Evolutionary conservation across 768 basidiomycete species (phyloP), one percentile per base, ranked within the genome.

Genomic region (Kwoniella sp.): DNA sequence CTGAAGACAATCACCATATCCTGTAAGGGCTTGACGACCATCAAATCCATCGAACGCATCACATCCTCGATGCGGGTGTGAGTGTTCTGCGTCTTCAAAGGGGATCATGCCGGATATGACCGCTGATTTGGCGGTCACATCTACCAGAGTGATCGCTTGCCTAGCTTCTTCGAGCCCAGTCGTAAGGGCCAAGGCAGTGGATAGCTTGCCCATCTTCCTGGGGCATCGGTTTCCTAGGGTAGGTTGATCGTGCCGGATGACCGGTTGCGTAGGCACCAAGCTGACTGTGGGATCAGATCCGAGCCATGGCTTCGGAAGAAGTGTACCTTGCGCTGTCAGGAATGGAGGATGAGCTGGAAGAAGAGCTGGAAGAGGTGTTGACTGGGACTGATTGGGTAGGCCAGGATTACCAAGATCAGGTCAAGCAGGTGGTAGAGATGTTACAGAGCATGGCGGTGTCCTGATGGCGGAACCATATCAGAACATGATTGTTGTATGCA

Each of bases 11-110:
- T 87, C 26, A 64, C 77, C 10, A 74, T 89, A 42, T 78, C 80
- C 25, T 79, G 81, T 15, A 82, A 77, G 65, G 84, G 85, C 67
- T 78, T 87, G 9, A 75, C 78, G 14, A 81, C 81, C 25, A 72
- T 91, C 49, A 95, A 90, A 76, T 93, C 83, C 57, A 76, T 88
- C n/a, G 86, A 86, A 60, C 76, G 93, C 48, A 83, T 95, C 20
- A 79, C 80, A 10, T 83, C 85, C 53, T 83, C 84, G 3, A 88
- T 89, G 87, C 87, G 85, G 72, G 82, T 88, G 93, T 93, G 63
- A 57, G 79, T 76, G 48, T 31, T 15, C 14, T 42, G 6, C n/a
- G n/a, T n/a, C n/a, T n/a, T n/a, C n/a, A n/a, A n/a, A n/a, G n/a
- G n/a, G n/a, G n/a, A n/a, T 25, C 46, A 14, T 23, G 19, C 33